Conservation (phyloP, 331 rosid genomes). For the Erythrophleum ivorense region DNA sequence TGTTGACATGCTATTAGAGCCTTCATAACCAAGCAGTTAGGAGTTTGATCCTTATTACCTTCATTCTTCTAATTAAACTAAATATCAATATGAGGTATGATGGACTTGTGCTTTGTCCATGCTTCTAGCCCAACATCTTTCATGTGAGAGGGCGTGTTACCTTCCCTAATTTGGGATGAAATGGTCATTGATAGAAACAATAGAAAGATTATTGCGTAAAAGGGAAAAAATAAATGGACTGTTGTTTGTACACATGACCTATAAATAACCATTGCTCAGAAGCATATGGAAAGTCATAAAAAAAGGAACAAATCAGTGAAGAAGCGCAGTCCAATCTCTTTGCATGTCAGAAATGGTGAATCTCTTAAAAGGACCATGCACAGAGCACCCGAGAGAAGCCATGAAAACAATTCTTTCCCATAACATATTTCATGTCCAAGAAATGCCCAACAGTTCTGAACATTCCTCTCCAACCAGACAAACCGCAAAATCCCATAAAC, state of each 20-base stretch:
- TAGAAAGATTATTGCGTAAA: background rate
- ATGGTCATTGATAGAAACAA: background rate
- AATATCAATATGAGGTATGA: background rate
- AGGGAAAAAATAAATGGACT: background rate
- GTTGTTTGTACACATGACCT: background rate
- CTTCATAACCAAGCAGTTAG: background rate
- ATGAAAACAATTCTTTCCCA: too few relatives aligned
- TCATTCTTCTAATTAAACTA: background rate
- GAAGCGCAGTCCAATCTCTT: too few relatives aligned
- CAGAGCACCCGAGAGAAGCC: too few relatives aligned
- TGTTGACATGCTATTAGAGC: background rate
- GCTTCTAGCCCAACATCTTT: conserved; percentile 2
- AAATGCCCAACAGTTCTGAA: too few relatives aligned
- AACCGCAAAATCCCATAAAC: too few relatives aligned
- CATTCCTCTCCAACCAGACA: too few relatives aligned
- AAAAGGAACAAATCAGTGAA: too few relatives aligned
- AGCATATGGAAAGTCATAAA: background rate
- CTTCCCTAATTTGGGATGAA: background rate
- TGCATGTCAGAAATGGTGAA: too few relatives aligned
- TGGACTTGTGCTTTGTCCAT: background rate
- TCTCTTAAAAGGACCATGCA: too few relatives aligned
- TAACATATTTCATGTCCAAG: too few relatives aligned
- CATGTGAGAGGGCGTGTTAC: background rate
- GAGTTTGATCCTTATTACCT: background rate
- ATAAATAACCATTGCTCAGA: background rate